Base-by-base conservation (phyloP, 2,329 filamentous ascomycete genomes). In the Cladosporium sp. region DNA sequence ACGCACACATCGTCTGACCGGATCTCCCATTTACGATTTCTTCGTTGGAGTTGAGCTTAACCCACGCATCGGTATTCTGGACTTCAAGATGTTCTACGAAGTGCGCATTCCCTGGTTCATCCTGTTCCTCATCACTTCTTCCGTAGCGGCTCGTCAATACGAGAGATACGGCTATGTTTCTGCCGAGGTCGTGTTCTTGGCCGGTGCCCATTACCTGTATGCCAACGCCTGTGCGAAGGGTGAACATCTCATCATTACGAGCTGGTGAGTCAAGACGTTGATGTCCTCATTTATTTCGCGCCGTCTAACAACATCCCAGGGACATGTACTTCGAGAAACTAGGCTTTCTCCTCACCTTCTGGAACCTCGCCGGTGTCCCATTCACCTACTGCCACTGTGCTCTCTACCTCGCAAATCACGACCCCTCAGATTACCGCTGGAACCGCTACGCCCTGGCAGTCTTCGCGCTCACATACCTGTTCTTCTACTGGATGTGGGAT, bases 241-340 rank as follows among this genome's bases (percentile, higher is more conserved):
- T 42, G 90, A 95, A 71, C 88, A 95, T 70, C 80, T 89, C 65
- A 95, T 95, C 69, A 80, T 89, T 52, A 86, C 87, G 6, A 93
- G 87, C 41, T 48, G 45, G 43, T 48, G 12, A 40, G 43, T 46
- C 38, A 11, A 12, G 12, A 15, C 35, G 30, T 5, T n/a, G 30
- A 11, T 16, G 35, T n/a, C n/a, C n/a, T n/a, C n/a, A n/a, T n/a
- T n/a, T n/a, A n/a, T n/a, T n/a, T 7, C 7, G 27, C 32, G 7
- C 11, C 5, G 19, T 16, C 22, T 27, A 11, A 16, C 4, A 25
- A n/a, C 18, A 15, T 38, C 88, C 41, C n/a, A 95, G 90, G 83
- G 90, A 95, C 63, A 95, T 95, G 85, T 95, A 94, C 75, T 92
- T 89, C 62, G 90, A 95, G 76, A 95, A 95, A 72, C 91, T 88